Evolutionary conservation across 257 asterid genomes (phyloP).

Genomic region (Coffea eugenioides): DNA sequence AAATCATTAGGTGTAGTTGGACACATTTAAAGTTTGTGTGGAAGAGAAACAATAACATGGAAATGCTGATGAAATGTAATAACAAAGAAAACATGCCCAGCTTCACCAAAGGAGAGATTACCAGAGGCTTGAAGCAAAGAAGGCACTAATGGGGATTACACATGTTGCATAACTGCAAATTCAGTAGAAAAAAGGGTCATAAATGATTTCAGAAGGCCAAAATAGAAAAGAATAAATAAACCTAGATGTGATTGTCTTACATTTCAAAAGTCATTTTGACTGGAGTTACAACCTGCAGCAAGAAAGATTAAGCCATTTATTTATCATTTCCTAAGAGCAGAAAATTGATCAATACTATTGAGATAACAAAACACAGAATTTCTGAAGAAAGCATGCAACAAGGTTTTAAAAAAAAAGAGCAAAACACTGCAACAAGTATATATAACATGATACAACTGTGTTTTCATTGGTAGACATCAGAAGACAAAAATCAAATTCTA

Average conservation of each 20-base stretch:
- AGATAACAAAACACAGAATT: neutral
- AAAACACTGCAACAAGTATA: neutral
- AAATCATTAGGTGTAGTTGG: neutral
- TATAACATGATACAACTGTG: neutral
- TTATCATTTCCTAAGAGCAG: neutral
- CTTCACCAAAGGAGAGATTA: conserved; percentile 33
- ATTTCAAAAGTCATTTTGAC: conserved; percentile 93
- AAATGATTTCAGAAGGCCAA: neutral
- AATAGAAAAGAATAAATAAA: conserved; percentile 14
- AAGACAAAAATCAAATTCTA: neutral
- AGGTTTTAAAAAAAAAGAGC: neutral
- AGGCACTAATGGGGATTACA: conserved; percentile 94
- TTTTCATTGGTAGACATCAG: neutral
- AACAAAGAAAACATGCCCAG: neutral
- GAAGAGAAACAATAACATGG: neutral
- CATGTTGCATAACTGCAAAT: conserved; percentile 90
- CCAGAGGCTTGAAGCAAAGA: conserved; percentile 91
- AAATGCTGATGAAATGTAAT: neutral
- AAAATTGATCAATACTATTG: neutral
- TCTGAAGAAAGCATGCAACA: neutral
- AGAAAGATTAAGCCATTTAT: conserved; percentile 3
- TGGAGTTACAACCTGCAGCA: conserved; percentile 82
- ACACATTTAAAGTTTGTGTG: neutral
- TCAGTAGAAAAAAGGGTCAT: conserved; percentile 22
- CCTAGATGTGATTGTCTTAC: conserved; percentile 43